Evolutionary conservation across 352 stramenopile genomes (phyloP).

Genomic region (Phytophthora syringae): DNA sequence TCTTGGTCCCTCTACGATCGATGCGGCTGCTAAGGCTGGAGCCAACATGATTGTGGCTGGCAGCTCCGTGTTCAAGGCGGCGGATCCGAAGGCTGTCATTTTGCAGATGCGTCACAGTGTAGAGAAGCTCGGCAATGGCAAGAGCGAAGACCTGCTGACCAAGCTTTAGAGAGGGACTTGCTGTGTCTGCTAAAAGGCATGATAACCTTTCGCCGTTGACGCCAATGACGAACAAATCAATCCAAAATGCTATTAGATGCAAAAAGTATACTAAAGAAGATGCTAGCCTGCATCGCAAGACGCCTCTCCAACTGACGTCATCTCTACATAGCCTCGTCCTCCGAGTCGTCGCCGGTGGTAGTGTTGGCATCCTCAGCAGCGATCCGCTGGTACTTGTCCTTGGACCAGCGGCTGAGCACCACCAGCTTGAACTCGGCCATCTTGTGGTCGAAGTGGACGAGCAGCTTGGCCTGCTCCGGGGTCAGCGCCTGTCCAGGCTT

Average conservation of each 20-base stretch:
- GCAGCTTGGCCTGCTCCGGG: conserved; percentile 95
- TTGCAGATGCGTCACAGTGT: conserved; percentile 85
- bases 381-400: conserved; percentile 80
- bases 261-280: conserved; percentile 37
- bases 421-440: conserved; percentile 88
- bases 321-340: conserved; percentile 69
- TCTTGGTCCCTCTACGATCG: conserved; percentile 93
- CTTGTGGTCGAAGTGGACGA: conserved; percentile 92
- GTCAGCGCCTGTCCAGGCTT: conserved; percentile 94
- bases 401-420: conserved; percentile 79
- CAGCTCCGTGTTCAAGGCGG: conserved; percentile 93
- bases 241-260: conserved; percentile 37
- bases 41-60: conserved; percentile 98
- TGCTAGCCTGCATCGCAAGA: conserved; percentile 6
- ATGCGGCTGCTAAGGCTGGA: conserved; percentile 92
- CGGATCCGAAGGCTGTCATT: conserved; percentile 76
- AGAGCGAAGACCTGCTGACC: conserved; percentile 65
- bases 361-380: conserved; percentile 47
- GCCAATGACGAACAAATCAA: conserved; percentile 20
- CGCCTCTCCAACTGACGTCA: background rate
- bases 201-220: too few species aligned
- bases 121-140: conserved; percentile 80
- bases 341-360: conserved; percentile 46
- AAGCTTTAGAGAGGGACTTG: conserved; percentile 47
- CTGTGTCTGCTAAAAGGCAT: too few species aligned